phyloP scores from a whole-genome alignment of 202 grass and related monocot species.

The Sporobolus alterniflorus region DNA sequence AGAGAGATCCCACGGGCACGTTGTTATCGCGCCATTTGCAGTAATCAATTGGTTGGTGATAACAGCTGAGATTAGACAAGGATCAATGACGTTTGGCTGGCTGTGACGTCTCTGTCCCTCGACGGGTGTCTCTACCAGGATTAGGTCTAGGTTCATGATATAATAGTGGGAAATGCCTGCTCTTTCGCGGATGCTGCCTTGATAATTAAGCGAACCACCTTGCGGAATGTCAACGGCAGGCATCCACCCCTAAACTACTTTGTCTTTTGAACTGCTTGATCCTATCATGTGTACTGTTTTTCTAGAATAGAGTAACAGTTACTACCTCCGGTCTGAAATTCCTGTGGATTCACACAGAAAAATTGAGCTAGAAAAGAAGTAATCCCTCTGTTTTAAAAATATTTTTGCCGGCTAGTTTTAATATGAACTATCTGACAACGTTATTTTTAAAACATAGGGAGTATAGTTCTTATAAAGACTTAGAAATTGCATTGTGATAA shows the following conservation, averaged over 20 bases:
- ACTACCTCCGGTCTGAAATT: too few relatives aligned
- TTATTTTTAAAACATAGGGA: too few relatives aligned
- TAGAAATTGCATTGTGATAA: too few relatives aligned
- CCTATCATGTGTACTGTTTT: too few relatives aligned
- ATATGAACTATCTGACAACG: too few relatives aligned
- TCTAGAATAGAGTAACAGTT: too few relatives aligned
- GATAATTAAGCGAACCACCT: neutral
- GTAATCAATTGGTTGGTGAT: neutral
- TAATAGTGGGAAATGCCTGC: neutral
- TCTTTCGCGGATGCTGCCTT: neutral
- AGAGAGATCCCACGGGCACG: neutral
- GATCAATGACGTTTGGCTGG: neutral
- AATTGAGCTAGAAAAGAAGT: too few relatives aligned
- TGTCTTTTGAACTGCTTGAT: neutral
- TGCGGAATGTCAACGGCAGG: slow-evolving; percentile 22
- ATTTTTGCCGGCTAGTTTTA: too few relatives aligned
- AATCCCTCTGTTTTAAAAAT: too few relatives aligned
- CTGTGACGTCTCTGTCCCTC: neutral
- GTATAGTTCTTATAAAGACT: too few relatives aligned
- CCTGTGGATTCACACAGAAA: too few relatives aligned
- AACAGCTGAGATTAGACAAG: neutral
- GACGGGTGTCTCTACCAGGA: neutral
- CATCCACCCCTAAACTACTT: neutral
- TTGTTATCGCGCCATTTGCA: neutral
- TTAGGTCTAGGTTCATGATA: neutral